These are phyloP conservation scores for Vicia villosa DNA, from an alignment of 306 rosid genomes.

Conservation along the genomic window DNA sequence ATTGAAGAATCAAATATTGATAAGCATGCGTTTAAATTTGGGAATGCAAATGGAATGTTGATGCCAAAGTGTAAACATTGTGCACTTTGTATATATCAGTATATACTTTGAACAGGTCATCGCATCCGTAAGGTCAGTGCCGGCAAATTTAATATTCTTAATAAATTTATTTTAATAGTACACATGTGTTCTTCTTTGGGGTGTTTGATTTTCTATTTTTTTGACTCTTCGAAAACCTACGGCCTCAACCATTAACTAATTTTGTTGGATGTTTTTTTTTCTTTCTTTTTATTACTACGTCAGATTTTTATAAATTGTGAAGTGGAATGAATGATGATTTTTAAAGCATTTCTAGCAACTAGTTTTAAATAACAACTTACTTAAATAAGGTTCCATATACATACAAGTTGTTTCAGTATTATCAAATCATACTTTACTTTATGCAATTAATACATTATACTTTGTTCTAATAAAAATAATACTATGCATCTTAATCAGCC, in stretches of 20 bases:
- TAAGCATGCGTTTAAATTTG: background rate
- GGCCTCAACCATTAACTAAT: background rate
- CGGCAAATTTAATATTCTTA: slow-evolving; percentile 44
- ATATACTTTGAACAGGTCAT: slow-evolving; percentile 40
- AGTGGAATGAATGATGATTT: slow-evolving; percentile 22
- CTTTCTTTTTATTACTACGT: background rate
- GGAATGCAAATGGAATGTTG: background rate
- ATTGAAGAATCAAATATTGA: slow-evolving; percentile 6
- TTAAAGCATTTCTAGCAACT: too few species aligned
- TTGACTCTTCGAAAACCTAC: slow-evolving; percentile 32
- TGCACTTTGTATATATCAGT: slow-evolving; percentile 16
- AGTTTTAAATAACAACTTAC: too few species aligned
- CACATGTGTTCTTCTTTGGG: slow-evolving; percentile 39
- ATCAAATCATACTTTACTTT: too few species aligned
- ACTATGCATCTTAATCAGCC: too few species aligned
- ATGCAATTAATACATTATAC: too few species aligned
- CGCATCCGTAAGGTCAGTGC: slow-evolving; percentile 33
- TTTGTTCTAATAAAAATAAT: too few species aligned
- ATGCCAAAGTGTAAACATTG: background rate
- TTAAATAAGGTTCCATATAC: too few species aligned
- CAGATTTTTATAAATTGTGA: background rate
- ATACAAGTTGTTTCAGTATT: too few species aligned
- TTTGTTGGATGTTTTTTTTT: too few species aligned
- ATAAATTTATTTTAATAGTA: background rate
- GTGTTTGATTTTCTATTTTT: slow-evolving; percentile 40